Percentiles rank a stretch among this genome's conserved stretches.
Conservation (phyloP, 805 yeast species). For the Suhomyces sp. region DNA sequence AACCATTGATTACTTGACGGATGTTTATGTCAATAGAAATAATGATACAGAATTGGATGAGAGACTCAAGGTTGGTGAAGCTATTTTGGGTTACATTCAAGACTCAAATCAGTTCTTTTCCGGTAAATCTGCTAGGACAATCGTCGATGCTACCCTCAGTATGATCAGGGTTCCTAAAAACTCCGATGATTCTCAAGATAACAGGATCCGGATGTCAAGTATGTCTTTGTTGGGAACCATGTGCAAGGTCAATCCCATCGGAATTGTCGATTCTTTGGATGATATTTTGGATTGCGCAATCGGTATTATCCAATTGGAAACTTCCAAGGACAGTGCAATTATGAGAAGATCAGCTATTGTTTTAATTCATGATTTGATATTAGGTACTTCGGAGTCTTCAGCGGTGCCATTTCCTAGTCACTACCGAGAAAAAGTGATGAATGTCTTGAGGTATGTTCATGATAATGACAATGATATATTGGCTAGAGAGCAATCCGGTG, state of each 20-base stretch:
- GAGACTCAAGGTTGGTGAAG: constrained; percentile 80
- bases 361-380: constrained; percentile 57
- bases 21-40: constrained; percentile 34
- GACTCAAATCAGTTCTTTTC: constrained; percentile 46
- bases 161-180: constrained; percentile 29
- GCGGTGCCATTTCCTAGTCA: constrained; percentile 48
- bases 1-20: constrained; percentile 36
- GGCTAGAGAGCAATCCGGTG: constrained; percentile 55
- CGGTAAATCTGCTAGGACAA: constrained; percentile 39
- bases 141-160: constrained; percentile 45
- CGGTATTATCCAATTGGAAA: constrained; percentile 68
- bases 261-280: constrained; percentile 44
- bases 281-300: constrained; percentile 73
- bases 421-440: constrained; percentile 43
- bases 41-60: constrained; percentile 51
- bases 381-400: constrained; percentile 46
- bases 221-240: constrained; percentile 79
- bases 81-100: constrained; percentile 57
- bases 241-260: constrained; percentile 57
- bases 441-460: constrained; percentile 41
- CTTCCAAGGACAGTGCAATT: constrained; percentile 41
- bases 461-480: constrained; percentile 55
- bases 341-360: constrained; percentile 77
- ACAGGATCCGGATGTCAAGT: constrained; percentile 75
- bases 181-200: constrained; percentile 43